These are phyloP conservation scores for Lecanosticta acicola DNA, from an alignment of 2,329 filamentous ascomycete species.

Conservation along the genomic window DNA sequence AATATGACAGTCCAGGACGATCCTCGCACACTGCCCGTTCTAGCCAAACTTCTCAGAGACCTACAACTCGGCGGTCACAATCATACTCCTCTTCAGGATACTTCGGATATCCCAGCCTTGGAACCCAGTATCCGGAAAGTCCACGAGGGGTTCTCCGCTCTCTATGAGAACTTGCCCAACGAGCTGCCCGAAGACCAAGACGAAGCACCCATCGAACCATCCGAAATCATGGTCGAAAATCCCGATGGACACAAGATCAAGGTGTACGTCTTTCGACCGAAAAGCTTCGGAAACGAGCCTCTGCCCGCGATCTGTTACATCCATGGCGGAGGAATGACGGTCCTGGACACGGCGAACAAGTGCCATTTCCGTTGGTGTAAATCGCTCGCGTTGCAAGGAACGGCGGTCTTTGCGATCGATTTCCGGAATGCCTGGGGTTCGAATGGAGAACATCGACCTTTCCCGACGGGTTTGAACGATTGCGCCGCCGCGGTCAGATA, in stretches of 20 bases:
- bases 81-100: slow-evolving; percentile 1
- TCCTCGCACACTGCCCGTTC: slow-evolving; percentile 21
- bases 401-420: slow-evolving; percentile 27
- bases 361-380: slow-evolving; percentile 26
- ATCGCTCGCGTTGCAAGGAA: slow-evolving; percentile 22
- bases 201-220: slow-evolving; percentile 15
- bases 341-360: slow-evolving; percentile 17
- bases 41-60: slow-evolving; percentile 7
- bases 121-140: slow-evolving; percentile 1
- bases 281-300: slow-evolving; percentile 4
- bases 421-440: slow-evolving; percentile 32
- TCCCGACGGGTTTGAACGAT: slow-evolving; percentile 31
- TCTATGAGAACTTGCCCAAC: slow-evolving; percentile 81
- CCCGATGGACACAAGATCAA: slow-evolving; percentile 23
- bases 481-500: slow-evolving; percentile 25
- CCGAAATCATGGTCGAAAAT: slow-evolving; percentile 15
- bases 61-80: slow-evolving; percentile 7
- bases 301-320: slow-evolving; percentile 27
- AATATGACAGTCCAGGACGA: slow-evolving; percentile 16
- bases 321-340: slow-evolving; percentile 30
- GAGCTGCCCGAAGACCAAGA: slow-evolving; percentile 16
- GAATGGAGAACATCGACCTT: slow-evolving; percentile 21
- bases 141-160: slow-evolving; percentile 41
- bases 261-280: slow-evolving; percentile 17
- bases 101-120: slow-evolving; percentile 1